phyloP scores from a whole-genome alignment of 805 yeast species.

The Komagataella ulmi region DNA sequence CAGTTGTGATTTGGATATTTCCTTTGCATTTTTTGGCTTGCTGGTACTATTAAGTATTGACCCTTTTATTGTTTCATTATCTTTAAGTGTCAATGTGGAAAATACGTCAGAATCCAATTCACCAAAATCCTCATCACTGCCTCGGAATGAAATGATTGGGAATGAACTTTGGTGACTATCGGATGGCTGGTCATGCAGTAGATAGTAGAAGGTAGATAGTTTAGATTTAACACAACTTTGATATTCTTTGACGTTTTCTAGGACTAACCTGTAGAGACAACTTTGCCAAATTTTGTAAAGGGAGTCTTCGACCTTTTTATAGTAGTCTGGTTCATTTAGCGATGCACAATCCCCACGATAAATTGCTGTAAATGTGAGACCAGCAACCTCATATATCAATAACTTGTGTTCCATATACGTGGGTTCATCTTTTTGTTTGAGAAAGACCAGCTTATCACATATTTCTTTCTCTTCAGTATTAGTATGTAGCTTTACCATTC shows the following conservation, averaged over 20 bases:
- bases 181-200: slow-evolving; percentile 9
- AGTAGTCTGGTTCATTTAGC: slow-evolving; percentile 2
- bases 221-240: neutral
- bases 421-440: neutral
- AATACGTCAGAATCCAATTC: neutral
- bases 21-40: no score
- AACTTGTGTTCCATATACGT: slow-evolving; percentile 3
- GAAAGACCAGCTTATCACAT: slow-evolving; percentile 2
- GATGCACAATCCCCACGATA: slow-evolving; percentile 1
- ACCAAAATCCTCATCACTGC: neutral
- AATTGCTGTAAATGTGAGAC: slow-evolving; percentile 13
- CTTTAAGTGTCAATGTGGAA: neutral
- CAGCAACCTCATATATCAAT: slow-evolving; percentile 17
- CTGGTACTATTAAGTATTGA: neutral
- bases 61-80: neutral
- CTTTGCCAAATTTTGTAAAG: slow-evolving; percentile 10
- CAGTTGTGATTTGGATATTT: neutral
- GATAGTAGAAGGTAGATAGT: slow-evolving; percentile 9
- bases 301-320: slow-evolving; percentile 5
- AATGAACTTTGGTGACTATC: slow-evolving; percentile 13
- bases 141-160: slow-evolving; percentile 9
- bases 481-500: slow-evolving; percentile 9
- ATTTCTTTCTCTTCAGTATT: slow-evolving; percentile 6
- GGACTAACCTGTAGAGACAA: slow-evolving; percentile 13
- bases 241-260: slow-evolving; percentile 11